phyloP scores from a whole-genome alignment of 1,139 yeast genomes.

The Entelexis paramagnoliae region DNA sequence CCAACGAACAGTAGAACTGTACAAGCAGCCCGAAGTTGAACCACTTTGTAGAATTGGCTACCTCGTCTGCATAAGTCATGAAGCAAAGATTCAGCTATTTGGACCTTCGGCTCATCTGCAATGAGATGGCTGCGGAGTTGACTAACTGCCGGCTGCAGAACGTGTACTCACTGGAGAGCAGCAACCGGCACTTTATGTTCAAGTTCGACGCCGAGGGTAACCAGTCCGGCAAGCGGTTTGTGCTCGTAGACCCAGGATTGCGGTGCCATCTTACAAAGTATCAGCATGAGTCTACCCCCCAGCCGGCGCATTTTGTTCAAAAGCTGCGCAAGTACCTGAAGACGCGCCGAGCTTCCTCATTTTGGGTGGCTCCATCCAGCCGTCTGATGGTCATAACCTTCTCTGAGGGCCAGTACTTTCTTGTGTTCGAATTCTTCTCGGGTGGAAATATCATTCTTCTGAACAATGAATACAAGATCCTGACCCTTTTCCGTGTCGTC shows the following conservation, averaged over 20 bases:
- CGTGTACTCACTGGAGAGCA: slow-evolving; percentile 68
- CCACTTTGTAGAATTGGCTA: neutral
- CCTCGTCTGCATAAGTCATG: slow-evolving; percentile 12
- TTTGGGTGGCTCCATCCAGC: slow-evolving; percentile 67
- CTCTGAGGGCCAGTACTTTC: slow-evolving; percentile 59
- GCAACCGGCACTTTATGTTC: slow-evolving; percentile 62
- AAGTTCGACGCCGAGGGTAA: slow-evolving; percentile 79
- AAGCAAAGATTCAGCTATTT: slow-evolving; percentile 81
- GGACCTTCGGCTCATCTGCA: slow-evolving; percentile 61
- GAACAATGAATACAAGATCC: slow-evolving; percentile 55
- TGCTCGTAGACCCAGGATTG: slow-evolving; percentile 81
- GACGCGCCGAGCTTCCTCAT: slow-evolving; percentile 60
- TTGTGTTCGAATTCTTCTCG: slow-evolving; percentile 85
- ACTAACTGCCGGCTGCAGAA: slow-evolving; percentile 68
- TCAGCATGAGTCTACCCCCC: slow-evolving; percentile 66
- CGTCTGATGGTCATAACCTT: slow-evolving; percentile 72
- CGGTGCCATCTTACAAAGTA: slow-evolving; percentile 69
- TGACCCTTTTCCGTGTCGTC: slow-evolving; percentile 69
- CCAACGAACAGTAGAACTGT: neutral
- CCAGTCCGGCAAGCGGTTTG: slow-evolving; percentile 65
- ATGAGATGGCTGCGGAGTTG: slow-evolving; percentile 50
- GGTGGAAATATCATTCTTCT: slow-evolving; percentile 82
- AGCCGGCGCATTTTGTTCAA: slow-evolving; percentile 76
- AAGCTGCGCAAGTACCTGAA: slow-evolving; percentile 80
- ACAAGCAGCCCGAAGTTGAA: neutral